phyloP scores from a whole-genome alignment of 441 rosid genomes.

The Arabidopsis hybrid region DNA sequence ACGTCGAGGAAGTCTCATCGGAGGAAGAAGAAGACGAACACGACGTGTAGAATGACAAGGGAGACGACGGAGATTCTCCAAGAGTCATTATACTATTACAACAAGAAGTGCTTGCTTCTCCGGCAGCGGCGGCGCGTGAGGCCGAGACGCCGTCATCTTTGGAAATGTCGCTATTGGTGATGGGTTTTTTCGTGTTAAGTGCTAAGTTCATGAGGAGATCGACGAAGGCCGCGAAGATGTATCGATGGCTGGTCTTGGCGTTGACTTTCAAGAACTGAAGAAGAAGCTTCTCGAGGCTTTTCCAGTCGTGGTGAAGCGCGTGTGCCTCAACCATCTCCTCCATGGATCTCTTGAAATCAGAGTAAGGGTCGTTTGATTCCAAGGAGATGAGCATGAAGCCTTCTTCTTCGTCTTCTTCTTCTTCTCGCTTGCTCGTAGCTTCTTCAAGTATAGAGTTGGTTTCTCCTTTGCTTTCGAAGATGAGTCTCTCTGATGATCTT shows the following conservation, averaged over 20 bases:
- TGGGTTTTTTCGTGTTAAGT: slow-evolving; percentile 16
- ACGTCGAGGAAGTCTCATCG: slow-evolving; percentile 52
- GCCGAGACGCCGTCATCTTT: slow-evolving; percentile 43
- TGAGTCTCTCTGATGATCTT: slow-evolving; percentile 54
- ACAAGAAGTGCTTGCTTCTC: slow-evolving; percentile 40
- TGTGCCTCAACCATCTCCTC: slow-evolving; percentile 67
- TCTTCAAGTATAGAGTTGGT: slow-evolving; percentile 63
- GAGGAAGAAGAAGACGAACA: slow-evolving; percentile 60
- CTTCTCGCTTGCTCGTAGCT: slow-evolving; percentile 32
- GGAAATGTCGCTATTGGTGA: slow-evolving; percentile 27
- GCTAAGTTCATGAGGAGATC: slow-evolving; percentile 56
- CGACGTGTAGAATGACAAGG: slow-evolving; percentile 54
- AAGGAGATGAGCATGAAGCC: slow-evolving; percentile 55
- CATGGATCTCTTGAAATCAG: slow-evolving; percentile 64
- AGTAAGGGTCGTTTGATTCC: slow-evolving; percentile 63
- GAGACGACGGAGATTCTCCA: slow-evolving; percentile 55
- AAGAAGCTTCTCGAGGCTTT: slow-evolving; percentile 57
- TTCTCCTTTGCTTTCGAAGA: slow-evolving; percentile 57
- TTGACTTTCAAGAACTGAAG: slow-evolving; percentile 64
- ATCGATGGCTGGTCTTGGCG: slow-evolving; percentile 56
- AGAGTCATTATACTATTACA: slow-evolving; percentile 37
- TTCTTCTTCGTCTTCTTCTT: slow-evolving; percentile 33
- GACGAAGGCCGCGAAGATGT: slow-evolving; percentile 62
- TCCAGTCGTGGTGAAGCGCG: slow-evolving; percentile 63
- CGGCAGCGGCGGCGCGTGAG: slow-evolving; percentile 32